phyloP scores from a whole-genome alignment of 768 basidiomycete genomes.

The Phlebiopsis flavidoalba region DNA sequence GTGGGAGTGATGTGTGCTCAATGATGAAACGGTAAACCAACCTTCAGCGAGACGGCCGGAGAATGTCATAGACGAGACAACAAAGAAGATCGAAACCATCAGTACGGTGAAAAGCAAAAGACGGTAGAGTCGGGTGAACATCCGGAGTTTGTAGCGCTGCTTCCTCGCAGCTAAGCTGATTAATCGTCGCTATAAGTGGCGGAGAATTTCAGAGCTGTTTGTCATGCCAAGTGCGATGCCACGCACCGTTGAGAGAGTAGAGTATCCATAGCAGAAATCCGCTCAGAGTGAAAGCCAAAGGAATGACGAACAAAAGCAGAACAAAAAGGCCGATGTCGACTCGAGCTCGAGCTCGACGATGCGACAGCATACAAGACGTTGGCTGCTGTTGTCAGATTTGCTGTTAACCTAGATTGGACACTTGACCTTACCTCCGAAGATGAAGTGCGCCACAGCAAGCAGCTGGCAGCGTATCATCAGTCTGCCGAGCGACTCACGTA shows the following conservation, averaged over 20 bases:
- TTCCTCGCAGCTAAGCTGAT: slow-evolving; percentile 81
- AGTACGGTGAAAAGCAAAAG: slow-evolving; percentile 80
- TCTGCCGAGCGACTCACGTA: slow-evolving; percentile 78
- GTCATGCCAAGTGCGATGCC: background rate
- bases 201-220: background rate
- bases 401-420: background rate
- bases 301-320: slow-evolving; percentile 87
- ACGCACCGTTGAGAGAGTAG: slow-evolving; percentile 76
- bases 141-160: slow-evolving; percentile 77
- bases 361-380: slow-evolving; percentile 88
- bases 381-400: background rate
- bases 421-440: slow-evolving; percentile 80
- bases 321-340: slow-evolving; percentile 81
- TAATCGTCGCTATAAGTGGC: slow-evolving; percentile 65
- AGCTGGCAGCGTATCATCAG: slow-evolving; percentile 83
- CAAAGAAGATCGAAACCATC: slow-evolving; percentile 84
- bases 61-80: slow-evolving; percentile 88
- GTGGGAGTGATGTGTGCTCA: background rate
- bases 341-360: slow-evolving; percentile 92
- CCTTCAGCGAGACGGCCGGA: slow-evolving; percentile 90
- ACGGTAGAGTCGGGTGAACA: slow-evolving; percentile 85
- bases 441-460: slow-evolving; percentile 80
- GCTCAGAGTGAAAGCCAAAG: slow-evolving; percentile 92
- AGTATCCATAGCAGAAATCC: slow-evolving; percentile 96
- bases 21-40: slow-evolving; percentile 22